Conservation (phyloP, 148 eudicot genomes). For the Polygonum aviculare region DNA sequence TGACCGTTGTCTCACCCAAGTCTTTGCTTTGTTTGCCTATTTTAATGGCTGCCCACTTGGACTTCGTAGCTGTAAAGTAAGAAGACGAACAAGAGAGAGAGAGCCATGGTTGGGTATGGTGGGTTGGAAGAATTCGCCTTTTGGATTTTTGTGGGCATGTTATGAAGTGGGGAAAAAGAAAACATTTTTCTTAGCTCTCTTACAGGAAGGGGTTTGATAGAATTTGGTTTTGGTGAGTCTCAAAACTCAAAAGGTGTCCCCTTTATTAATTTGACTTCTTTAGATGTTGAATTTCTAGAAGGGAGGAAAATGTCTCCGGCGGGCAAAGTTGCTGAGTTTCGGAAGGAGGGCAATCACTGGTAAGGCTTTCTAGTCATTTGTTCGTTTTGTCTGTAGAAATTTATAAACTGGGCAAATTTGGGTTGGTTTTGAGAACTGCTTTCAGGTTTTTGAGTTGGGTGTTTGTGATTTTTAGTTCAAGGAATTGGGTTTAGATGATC, state of each 20-base stretch:
- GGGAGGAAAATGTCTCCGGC: constrained; percentile 49
- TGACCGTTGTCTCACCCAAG: constrained; percentile 3
- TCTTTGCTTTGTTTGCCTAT: constrained; percentile 6
- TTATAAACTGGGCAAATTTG: not conserved
- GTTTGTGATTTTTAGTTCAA: not conserved
- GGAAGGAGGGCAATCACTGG: constrained; percentile 70
- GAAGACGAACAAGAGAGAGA: not conserved
- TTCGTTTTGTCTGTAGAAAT: not conserved
- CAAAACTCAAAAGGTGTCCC: constrained; percentile 5
- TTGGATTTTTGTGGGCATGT: constrained; percentile 8
- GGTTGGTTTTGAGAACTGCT: not conserved
- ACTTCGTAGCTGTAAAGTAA: constrained; percentile 3
- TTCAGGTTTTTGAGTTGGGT: not conserved
- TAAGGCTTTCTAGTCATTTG: constrained; percentile 20
- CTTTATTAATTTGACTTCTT: constrained; percentile 5
- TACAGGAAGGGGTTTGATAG: constrained; percentile 7
- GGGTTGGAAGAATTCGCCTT: constrained; percentile 6
- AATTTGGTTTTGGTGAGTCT: constrained; percentile 12
- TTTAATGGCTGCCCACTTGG: constrained; percentile 1
- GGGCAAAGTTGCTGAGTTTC: constrained; percentile 52
- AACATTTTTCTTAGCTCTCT: not conserved
- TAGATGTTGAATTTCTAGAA: constrained; percentile 15
- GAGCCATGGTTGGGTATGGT: not conserved
- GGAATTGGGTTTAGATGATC: not conserved
- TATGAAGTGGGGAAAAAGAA: constrained; percentile 6